Evolutionary conservation across 495 filamentous ascomycete genomes (phyloP).

Genomic region (Talaromyces wortmannii): DNA sequence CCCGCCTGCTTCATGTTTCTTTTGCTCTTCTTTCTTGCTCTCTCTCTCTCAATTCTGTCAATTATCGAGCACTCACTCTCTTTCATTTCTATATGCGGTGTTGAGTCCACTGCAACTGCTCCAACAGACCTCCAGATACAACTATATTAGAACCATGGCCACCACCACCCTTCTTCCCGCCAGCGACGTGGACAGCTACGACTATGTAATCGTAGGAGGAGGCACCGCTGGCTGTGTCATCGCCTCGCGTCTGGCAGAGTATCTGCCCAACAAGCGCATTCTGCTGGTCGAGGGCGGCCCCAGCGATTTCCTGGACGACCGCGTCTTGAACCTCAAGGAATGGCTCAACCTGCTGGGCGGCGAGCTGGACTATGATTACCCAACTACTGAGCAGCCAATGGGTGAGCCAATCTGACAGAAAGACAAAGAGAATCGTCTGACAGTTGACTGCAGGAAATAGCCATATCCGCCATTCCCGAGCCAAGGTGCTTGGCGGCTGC

Average conservation of each 20-base stretch:
- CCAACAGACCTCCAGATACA: no score
- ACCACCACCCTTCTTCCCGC: conserved; percentile 57
- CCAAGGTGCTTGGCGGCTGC: conserved; percentile 81
- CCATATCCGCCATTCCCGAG: conserved; percentile 75
- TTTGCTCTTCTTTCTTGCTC: no score
- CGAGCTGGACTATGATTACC: conserved; percentile 80
- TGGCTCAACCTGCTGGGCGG: conserved; percentile 74
- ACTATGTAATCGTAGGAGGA: conserved; percentile 82
- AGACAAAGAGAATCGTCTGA: background rate
- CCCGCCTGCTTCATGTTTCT: no score
- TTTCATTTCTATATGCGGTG: no score
- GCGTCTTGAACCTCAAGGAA: conserved; percentile 67
- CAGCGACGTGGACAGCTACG: conserved; percentile 59
- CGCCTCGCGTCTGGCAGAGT: conserved; percentile 61
- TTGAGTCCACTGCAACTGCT: background rate
- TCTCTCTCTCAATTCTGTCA: no score
- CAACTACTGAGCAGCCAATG: conserved; percentile 76
- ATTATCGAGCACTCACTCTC: no score
- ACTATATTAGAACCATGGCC: conserved; percentile 24
- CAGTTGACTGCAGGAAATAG: conserved; percentile 55
- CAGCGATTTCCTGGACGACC: conserved; percentile 58
- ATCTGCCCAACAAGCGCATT: conserved; percentile 57
- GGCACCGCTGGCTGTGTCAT: conserved; percentile 87
- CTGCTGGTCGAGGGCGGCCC: conserved; percentile 61
- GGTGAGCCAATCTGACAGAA: conserved; percentile 32